Conservation (phyloP, 441 rosid genomes). For the Gossypium davidsonii region DNA sequence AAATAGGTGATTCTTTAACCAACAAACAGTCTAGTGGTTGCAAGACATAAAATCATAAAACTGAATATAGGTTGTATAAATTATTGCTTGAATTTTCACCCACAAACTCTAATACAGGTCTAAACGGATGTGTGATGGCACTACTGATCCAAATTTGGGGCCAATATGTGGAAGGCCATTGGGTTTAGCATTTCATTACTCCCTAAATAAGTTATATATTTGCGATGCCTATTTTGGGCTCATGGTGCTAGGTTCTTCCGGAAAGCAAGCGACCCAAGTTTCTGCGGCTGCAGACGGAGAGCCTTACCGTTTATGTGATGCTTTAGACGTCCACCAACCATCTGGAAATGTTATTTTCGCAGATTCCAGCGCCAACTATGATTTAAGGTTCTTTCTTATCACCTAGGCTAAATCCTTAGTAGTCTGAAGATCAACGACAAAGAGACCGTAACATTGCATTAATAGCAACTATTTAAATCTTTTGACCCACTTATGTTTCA, state of each 20-base stretch:
- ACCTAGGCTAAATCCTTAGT: neutral
- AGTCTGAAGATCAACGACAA: neutral
- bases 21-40: no score
- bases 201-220: neutral
- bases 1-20: neutral
- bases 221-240: slow-evolving; percentile 7
- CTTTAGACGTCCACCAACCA: neutral
- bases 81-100: neutral
- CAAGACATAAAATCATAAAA: no score
- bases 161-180: slow-evolving; percentile 1
- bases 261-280: neutral
- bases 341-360: neutral
- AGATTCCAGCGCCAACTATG: neutral
- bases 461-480: neutral
- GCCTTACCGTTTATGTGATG: neutral
- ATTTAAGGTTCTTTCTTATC: neutral
- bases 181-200: neutral
- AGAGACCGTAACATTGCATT: neutral
- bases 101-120: neutral
- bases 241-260: neutral
- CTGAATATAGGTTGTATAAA: no score
- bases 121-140: neutral
- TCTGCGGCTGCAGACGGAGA: neutral
- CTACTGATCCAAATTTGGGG: neutral
- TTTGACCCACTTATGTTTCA: neutral